Evolutionary conservation across 2,329 filamentous ascomycete genomes (phyloP), one percentile per base, ranked within the genome.

Genomic region (Cladorrhinum sp.): DNA sequence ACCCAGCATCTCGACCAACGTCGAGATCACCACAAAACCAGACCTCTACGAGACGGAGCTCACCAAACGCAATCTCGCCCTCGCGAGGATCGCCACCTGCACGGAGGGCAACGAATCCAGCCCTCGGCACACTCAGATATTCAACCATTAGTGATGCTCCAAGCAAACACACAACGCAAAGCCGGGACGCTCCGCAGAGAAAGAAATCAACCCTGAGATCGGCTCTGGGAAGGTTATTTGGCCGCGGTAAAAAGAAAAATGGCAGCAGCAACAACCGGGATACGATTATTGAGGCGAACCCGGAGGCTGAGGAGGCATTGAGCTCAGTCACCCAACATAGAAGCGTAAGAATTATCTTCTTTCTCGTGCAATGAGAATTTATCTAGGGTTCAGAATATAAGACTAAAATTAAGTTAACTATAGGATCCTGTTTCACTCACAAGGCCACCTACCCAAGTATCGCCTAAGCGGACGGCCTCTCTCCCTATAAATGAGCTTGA

Each of bases 401-500:
- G 18, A 18, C n/a, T 25, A 49, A 45, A 41, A 32, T 12, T 50
- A 45, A 45, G 54, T 62, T 9, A 1, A 55, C 45, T 50, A 10
- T 63, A 79, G 78, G 77, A 77, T 64, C 76, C 75, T 29, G 72
- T 72, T 52, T 74, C 72, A 48, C 70, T 75, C 57, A 18, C 41
- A 45, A 73, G 64, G 62, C 73, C 69, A 64, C 63, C 63, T 48
- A 74, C 71, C 52, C 74, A 73, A 55, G 67, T 51, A 61, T 78
- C 78, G 62, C 73, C 77, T 18, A 83, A 85, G 67, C 81, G 84
- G 58, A 84, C 85, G 7, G 77, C 78, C 3, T 87, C 85, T 4
- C 67, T 86, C 29, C 85, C 85, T 8, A 78, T 87, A 55, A 84
- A 80, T 50, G 85, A 88, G 66, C 85, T 81, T 63, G 83, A 85